A percentile compares a stretch with the other conserved stretches of the same genome.
These are phyloP conservation scores for Spizellomyces punctatus DNA, from an alignment of 192 early-diverging fungal genomes.

Conservation along the genomic window DNA sequence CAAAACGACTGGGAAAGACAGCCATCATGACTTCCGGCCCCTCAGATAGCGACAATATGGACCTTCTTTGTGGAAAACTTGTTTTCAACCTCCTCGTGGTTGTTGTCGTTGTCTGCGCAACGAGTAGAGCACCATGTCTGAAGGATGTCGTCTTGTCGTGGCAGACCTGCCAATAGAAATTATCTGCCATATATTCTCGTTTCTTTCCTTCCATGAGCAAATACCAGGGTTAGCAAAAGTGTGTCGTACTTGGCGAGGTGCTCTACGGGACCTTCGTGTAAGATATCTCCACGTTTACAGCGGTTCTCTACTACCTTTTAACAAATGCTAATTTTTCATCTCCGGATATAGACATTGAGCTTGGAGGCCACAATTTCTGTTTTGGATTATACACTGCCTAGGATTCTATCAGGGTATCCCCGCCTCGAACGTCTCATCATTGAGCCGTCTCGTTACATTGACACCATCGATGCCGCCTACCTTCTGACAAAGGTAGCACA, in stretches of 20 bases:
- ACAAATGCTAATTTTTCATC: not conserved
- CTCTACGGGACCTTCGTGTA: conserved; percentile 1
- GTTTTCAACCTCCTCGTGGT: too few species aligned
- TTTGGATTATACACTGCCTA: not conserved
- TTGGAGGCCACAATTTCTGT: not conserved
- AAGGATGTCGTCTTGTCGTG: too few species aligned
- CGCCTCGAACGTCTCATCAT: not conserved
- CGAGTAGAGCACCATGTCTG: too few species aligned
- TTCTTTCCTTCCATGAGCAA: conserved; percentile 3
- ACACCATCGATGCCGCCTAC: not conserved
- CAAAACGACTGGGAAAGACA: too few species aligned
- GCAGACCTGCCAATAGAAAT: not conserved
- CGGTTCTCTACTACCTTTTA: not conserved
- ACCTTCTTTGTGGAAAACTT: too few species aligned
- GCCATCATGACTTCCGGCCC: too few species aligned
- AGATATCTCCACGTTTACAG: not conserved
- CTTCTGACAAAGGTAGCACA: not conserved
- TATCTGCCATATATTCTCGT: conserved; percentile 4
- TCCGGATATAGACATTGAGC: not conserved
- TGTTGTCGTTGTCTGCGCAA: too few species aligned
- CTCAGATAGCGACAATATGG: too few species aligned
- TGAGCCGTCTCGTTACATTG: not conserved
- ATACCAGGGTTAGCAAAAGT: not conserved
- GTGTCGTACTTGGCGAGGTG: not conserved
- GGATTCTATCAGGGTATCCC: conserved; percentile 1